phyloP scores from a whole-genome alignment of 108 stramenopile genomes.

The Ochromonas danica region DNA sequence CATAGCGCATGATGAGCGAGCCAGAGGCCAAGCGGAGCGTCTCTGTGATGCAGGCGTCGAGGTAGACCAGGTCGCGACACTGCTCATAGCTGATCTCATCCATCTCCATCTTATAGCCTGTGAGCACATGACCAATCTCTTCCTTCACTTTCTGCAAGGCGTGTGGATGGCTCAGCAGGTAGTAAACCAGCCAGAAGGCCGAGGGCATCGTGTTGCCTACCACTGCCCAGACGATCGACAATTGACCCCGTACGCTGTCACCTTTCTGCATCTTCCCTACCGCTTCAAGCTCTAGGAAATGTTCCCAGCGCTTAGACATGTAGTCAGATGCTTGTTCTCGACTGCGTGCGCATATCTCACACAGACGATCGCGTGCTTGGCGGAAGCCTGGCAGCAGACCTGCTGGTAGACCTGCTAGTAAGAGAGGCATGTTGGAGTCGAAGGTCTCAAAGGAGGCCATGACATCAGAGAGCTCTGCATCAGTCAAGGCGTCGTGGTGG shows the following conservation, averaged over 20 bases:
- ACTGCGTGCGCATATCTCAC: no score
- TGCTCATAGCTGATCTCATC: neutral
- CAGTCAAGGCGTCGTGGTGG: no score
- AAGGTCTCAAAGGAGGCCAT: no score
- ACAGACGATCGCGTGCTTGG: no score
- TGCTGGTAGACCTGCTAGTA: no score
- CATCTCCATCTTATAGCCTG: no score
- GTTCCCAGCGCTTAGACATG: neutral
- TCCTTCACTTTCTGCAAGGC: neutral
- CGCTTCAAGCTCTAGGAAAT: neutral
- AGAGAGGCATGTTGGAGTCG: no score
- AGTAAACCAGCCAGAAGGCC: neutral
- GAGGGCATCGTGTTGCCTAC: neutral
- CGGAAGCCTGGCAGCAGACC: no score
- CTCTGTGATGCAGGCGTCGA: slow-evolving; percentile 18
- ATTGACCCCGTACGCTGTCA: neutral
- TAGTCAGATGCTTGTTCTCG: neutral
- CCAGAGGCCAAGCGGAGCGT: neutral
- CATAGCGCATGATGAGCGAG: neutral
- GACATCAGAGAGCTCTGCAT: no score
- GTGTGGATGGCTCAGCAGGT: neutral
- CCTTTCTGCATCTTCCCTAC: neutral
- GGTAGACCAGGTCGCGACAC: neutral
- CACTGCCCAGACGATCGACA: slow-evolving; percentile 18
- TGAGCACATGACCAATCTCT: neutral